A percentile compares a stretch with the other conserved stretches of the same genome.
Conservation (phyloP, 768 basidiomycete genomes). For the Mycena belliarum region DNA sequence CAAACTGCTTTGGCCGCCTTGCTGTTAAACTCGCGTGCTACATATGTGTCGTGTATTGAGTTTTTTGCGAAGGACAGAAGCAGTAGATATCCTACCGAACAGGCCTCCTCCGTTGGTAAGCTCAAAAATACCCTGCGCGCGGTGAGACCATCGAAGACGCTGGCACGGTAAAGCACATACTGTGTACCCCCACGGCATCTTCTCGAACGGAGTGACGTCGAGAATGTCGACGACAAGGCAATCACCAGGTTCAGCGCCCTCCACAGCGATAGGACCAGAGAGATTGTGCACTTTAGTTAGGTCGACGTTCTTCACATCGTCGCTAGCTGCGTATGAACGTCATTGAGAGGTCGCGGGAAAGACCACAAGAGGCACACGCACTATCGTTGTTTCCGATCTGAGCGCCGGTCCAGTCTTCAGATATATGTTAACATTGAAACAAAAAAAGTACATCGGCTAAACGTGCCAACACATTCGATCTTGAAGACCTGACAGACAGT, state of each 20-base stretch:
- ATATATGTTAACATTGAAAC: background rate
- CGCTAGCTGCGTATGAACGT: slow-evolving; percentile 46
- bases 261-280: slow-evolving; percentile 74
- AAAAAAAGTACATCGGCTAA: background rate
- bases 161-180: slow-evolving; percentile 32
- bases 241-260: slow-evolving; percentile 78
- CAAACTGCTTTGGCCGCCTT: slow-evolving; percentile 78
- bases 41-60: background rate
- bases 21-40: slow-evolving; percentile 70
- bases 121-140: slow-evolving; percentile 68
- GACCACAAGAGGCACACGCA: slow-evolving; percentile 29
- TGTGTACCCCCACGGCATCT: slow-evolving; percentile 84
- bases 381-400: slow-evolving; percentile 79
- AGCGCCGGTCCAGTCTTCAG: slow-evolving; percentile 75
- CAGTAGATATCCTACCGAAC: slow-evolving; percentile 49
- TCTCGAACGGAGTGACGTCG: slow-evolving; percentile 69
- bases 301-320: slow-evolving; percentile 69
- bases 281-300: slow-evolving; percentile 70
- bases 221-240: slow-evolving; percentile 79
- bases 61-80: background rate
- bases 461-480: slow-evolving; percentile 62
- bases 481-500: slow-evolving; percentile 56
- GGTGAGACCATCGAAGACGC: background rate
- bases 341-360: background rate
- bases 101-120: slow-evolving; percentile 72